Evolutionary conservation across 345 rosid species (phyloP).

Genomic region (Citrus mangshanensis): DNA sequence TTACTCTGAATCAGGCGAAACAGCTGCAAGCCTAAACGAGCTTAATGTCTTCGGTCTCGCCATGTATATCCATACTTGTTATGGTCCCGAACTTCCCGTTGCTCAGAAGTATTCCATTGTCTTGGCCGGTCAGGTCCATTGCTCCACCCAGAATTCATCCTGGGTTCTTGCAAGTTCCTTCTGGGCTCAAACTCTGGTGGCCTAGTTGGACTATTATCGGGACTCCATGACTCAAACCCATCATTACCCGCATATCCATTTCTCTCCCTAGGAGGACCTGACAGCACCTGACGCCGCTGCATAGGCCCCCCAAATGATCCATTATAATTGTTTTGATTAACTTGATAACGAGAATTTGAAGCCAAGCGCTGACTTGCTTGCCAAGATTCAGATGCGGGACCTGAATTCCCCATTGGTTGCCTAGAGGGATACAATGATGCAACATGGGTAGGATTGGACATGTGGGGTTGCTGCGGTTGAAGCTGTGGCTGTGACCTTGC

Average conservation of each 20-base stretch:
- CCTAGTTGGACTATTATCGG: conserved; percentile 69
- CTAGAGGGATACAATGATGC: conserved; percentile 23
- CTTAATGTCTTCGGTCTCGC: conserved; percentile 37
- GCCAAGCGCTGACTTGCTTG: conserved; percentile 39
- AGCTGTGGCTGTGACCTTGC: conserved; percentile 15
- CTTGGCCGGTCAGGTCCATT: conserved; percentile 40
- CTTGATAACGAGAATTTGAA: conserved; percentile 35
- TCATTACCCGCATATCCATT: conserved; percentile 31
- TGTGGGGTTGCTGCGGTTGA: conserved; percentile 17
- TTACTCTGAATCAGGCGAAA: no score
- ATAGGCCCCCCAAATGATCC: conserved; percentile 23
- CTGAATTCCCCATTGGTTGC: conserved; percentile 24
- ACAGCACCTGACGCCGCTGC: conserved; percentile 33
- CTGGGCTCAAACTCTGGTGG: conserved; percentile 32
- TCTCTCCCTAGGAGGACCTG: conserved; percentile 36
- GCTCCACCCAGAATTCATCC: conserved; percentile 25
- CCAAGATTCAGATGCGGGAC: conserved; percentile 40
- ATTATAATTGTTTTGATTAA: conserved; percentile 32
- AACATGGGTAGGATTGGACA: conserved; percentile 14
- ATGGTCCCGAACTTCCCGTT: conserved; percentile 48
- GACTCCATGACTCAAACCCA: conserved; percentile 91
- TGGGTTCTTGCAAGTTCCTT: conserved; percentile 28
- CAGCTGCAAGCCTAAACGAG: background rate
- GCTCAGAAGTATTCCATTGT: conserved; percentile 39
- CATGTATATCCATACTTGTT: conserved; percentile 45